Conservation (phyloP, 768 basidiomycete genomes). For the Xerocomellus intermedius region DNA sequence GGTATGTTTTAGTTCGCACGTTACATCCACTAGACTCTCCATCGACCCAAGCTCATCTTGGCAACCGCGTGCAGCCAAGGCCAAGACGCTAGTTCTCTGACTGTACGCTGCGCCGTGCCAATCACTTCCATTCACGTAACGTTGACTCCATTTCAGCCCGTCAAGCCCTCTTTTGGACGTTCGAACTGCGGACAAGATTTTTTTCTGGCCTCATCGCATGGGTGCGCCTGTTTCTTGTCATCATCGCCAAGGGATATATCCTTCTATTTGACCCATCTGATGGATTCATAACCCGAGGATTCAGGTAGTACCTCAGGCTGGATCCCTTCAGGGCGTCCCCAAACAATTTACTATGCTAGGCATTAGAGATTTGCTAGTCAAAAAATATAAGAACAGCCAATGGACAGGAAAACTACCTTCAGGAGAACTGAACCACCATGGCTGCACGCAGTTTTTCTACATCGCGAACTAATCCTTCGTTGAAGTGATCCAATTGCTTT, state of each 20-base stretch:
- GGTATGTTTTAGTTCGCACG: neutral
- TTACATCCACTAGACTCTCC: neutral
- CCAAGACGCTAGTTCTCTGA: neutral
- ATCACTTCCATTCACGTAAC: neutral
- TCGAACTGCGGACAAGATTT: neutral
- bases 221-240: neutral
- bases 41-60: too few relatives aligned
- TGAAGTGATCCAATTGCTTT: too few relatives aligned
- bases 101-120: neutral
- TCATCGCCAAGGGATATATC: constrained; percentile 23
- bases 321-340: too few relatives aligned
- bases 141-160: neutral
- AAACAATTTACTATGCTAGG: too few relatives aligned
- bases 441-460: too few relatives aligned
- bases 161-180: neutral
- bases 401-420: too few relatives aligned
- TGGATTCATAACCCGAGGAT: neutral
- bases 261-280: constrained; percentile 34
- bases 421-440: too few relatives aligned
- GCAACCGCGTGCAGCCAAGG: too few relatives aligned
- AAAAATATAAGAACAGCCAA: too few relatives aligned
- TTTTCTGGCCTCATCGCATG: neutral
- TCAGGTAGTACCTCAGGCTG: neutral
- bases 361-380: too few relatives aligned
- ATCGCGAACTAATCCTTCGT: too few relatives aligned